Evolutionary conservation across 345 rosid species (phyloP), one percentile per base, ranked within the genome.

Genomic region (Sonneratia alba): DNA sequence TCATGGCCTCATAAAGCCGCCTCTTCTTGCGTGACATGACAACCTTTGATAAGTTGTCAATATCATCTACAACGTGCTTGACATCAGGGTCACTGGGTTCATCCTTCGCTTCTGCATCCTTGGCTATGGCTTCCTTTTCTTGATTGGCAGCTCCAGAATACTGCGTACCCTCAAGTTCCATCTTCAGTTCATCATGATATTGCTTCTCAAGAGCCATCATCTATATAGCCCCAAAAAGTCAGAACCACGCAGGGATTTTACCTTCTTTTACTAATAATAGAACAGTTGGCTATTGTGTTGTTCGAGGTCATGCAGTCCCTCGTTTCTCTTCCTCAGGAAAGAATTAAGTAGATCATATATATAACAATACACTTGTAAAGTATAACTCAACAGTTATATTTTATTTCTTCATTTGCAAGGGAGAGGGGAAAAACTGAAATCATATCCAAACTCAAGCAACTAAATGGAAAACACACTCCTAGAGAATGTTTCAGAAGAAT

Each of bases 171-270:
- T 71, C 77, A 47, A 94, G 72, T 80, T 94, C 99, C 84, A 48
- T 75, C 77, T 85, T 87, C 47, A 95, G 79, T 71, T 92, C 97
- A 24, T 89, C 89, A 70, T 85, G 97, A 87, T 95, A 89, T 77
- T 85, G 93, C 83, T 90, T 86, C 84, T 95, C 97, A 21, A 78
- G 81, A 36, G 76, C 74, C 66, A 79, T 87, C 88, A 90, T 82
- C 99, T 95, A 85, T 78, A 74, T 72, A 38, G 37, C 67, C 47
- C 11, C 75, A 78, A 77, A 36, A 53, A 12, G 37, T 62, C 19
- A 62, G 65, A 61, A 10, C 14, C 24, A 9, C 3, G 63, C 63
- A 57, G 32, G n/a, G n/a, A 57, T 8, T 57, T 57, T 3, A 57
- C 34, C 21, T n/a, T n/a, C 32, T 19, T 57, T n/a, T 57, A 57